These are phyloP conservation scores for Mallotus repandus DNA, from an alignment of 441 rosid species.

Conservation along the genomic window DNA sequence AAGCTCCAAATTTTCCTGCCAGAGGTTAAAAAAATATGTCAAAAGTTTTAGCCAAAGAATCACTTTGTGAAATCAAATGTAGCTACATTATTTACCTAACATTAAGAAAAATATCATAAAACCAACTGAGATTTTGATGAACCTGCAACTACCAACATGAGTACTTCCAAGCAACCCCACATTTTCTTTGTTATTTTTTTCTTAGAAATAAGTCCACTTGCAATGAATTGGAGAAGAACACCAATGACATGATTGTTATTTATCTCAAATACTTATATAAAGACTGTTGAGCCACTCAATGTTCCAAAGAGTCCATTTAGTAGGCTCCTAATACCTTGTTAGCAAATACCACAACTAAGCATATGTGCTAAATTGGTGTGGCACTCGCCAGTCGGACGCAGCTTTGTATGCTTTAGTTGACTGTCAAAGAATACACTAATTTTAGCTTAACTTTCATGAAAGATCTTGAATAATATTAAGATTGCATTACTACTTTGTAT, in stretches of 20 bases:
- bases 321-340: slow-evolving; percentile 98
- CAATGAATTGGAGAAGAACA: slow-evolving; percentile 6
- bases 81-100: slow-evolving; percentile 49
- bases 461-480: neutral
- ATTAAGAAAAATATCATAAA: slow-evolving; percentile 99
- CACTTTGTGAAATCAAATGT: neutral
- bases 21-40: neutral
- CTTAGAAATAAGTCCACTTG: slow-evolving; percentile 16
- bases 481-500: neutral
- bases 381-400: slow-evolving; percentile 96
- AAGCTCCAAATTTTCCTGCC: slow-evolving; percentile 93
- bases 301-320: slow-evolving; percentile 90
- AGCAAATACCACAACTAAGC: slow-evolving; percentile 98
- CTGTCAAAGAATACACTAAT: slow-evolving; percentile 41
- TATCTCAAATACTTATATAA: slow-evolving; percentile 52
- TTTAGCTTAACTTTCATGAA: slow-evolving; percentile 14
- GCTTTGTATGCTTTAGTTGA: slow-evolving; percentile 99
- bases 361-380: slow-evolving; percentile 99
- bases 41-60: neutral
- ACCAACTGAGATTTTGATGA: slow-evolving; percentile 92
- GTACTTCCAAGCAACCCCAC: slow-evolving; percentile 98
- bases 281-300: slow-evolving; percentile 77
- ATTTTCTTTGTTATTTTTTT: slow-evolving; percentile 66
- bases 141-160: slow-evolving; percentile 95
- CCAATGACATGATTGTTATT: neutral